Percentiles rank a stretch among this genome's conserved stretches.
Conservation (phyloP, 768 basidiomycete genomes). For the Pleurotus tuber-regium region DNA sequence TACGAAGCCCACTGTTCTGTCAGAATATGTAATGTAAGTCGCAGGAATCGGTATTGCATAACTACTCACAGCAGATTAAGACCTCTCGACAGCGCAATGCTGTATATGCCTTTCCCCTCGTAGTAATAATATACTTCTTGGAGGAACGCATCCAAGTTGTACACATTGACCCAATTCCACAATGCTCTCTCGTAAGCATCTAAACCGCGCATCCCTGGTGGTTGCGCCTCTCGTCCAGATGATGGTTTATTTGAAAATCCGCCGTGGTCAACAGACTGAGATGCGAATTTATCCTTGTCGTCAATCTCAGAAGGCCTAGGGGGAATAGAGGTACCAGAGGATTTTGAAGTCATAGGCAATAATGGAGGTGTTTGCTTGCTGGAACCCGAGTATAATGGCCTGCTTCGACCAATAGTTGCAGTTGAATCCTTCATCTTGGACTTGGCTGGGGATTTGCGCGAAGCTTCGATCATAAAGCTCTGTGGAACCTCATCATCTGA, state of each 20-base stretch:
- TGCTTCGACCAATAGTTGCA: constrained; percentile 32
- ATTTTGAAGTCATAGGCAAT: constrained; percentile 31
- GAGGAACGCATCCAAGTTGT: constrained; percentile 92
- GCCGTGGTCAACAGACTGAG: constrained; percentile 17
- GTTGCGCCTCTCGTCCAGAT: constrained; percentile 29
- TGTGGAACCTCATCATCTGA: constrained; percentile 86
- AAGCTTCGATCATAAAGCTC: constrained; percentile 81
- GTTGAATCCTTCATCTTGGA: constrained; percentile 12
- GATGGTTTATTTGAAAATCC: constrained; percentile 25
- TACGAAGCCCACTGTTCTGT: constrained; percentile 95
- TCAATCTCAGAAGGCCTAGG: constrained; percentile 67
- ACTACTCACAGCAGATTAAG: constrained; percentile 89
- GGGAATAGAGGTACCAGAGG: constrained; percentile 44
- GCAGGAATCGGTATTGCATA: constrained; percentile 17
- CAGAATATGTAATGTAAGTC: constrained; percentile 21
- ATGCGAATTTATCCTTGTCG: constrained; percentile 29
- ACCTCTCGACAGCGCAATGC: constrained; percentile 85
- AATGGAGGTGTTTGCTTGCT: constrained; percentile 39
- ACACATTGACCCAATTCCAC: constrained; percentile 99
- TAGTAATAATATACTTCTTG: constrained; percentile 97
- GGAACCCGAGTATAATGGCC: constrained; percentile 51
- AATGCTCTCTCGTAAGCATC: constrained; percentile 88
- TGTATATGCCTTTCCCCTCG: constrained; percentile 94
- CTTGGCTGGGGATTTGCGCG: constrained; percentile 34
- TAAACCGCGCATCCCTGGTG: constrained; percentile 62